Conservation (phyloP, 176 grass and related monocot species). For the Dendrocalamus sinicus region DNA sequence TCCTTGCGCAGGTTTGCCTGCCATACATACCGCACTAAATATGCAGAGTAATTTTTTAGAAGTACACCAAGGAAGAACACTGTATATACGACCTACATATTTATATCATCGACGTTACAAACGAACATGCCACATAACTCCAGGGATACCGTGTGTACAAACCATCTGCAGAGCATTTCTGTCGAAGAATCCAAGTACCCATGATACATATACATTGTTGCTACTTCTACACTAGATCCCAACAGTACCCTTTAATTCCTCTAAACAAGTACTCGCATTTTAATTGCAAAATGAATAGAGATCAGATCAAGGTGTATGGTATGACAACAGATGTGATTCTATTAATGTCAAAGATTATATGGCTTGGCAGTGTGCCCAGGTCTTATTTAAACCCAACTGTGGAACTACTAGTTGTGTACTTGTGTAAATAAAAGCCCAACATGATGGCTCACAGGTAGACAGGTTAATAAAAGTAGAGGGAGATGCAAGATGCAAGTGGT, state of each 20-base stretch:
- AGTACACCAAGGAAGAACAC: too few relatives aligned
- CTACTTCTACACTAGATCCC: background rate
- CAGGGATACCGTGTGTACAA: background rate
- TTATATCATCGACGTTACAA: background rate
- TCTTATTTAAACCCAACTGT: constrained; percentile 4
- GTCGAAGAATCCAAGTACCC: background rate
- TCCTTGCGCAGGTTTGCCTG: too few relatives aligned
- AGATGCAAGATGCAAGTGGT: too few relatives aligned
- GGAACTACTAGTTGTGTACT: background rate
- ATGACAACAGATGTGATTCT: background rate
- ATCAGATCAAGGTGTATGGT: constrained; percentile 10
- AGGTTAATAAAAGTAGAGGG: background rate
- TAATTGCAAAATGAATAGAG: constrained; percentile 27
- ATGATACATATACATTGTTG: background rate
- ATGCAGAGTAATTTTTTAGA: too few relatives aligned
- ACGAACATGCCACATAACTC: background rate
- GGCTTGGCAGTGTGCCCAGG: background rate
- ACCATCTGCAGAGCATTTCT: background rate
- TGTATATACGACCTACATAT: background rate
- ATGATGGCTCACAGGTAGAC: background rate
- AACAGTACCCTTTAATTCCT: background rate
- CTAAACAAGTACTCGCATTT: background rate
- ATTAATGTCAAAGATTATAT: background rate
- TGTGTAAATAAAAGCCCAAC: background rate
- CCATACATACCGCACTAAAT: too few relatives aligned